Conservation (phyloP, 768 basidiomycete species). For the Leccinum obscurum region DNA sequence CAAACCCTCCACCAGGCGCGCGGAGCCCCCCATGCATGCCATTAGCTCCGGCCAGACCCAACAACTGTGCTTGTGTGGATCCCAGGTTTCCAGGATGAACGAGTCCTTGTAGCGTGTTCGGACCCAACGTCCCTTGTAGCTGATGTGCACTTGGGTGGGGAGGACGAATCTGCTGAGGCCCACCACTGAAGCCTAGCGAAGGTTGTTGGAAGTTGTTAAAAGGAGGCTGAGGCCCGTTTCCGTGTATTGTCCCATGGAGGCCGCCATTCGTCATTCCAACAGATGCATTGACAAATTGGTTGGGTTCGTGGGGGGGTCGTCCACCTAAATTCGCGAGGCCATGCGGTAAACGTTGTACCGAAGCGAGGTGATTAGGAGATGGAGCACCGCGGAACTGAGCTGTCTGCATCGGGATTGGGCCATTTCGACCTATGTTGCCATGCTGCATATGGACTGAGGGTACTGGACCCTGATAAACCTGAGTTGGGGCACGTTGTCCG, state of each 20-base stretch:
- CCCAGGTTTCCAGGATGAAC: slow-evolving; percentile 54
- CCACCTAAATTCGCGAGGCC: slow-evolving; percentile 82
- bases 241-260: slow-evolving; percentile 47
- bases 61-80: slow-evolving; percentile 47
- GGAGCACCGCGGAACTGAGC: slow-evolving; percentile 68
- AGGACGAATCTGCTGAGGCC: slow-evolving; percentile 46
- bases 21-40: slow-evolving; percentile 47
- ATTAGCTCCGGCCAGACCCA: slow-evolving; percentile 46
- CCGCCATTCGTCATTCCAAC: slow-evolving; percentile 49
- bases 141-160: slow-evolving; percentile 49
- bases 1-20: slow-evolving; percentile 45
- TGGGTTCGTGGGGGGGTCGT: slow-evolving; percentile 77
- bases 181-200: slow-evolving; percentile 45
- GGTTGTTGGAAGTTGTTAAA: slow-evolving; percentile 55
- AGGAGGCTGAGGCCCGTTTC: slow-evolving; percentile 46
- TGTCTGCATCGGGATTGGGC: slow-evolving; percentile 57
- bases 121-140: slow-evolving; percentile 45
- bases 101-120: slow-evolving; percentile 52
- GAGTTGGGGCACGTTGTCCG: slow-evolving; percentile 57
- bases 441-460: slow-evolving; percentile 57
- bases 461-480: slow-evolving; percentile 52
- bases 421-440: slow-evolving; percentile 45
- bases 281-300: slow-evolving; percentile 50
- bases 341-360: slow-evolving; percentile 68
- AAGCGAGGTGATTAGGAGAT: slow-evolving; percentile 56